These are phyloP conservation scores for Cryphonectria japonica DNA, from an alignment of 2,329 filamentous ascomycete species.

Conservation along the genomic window DNA sequence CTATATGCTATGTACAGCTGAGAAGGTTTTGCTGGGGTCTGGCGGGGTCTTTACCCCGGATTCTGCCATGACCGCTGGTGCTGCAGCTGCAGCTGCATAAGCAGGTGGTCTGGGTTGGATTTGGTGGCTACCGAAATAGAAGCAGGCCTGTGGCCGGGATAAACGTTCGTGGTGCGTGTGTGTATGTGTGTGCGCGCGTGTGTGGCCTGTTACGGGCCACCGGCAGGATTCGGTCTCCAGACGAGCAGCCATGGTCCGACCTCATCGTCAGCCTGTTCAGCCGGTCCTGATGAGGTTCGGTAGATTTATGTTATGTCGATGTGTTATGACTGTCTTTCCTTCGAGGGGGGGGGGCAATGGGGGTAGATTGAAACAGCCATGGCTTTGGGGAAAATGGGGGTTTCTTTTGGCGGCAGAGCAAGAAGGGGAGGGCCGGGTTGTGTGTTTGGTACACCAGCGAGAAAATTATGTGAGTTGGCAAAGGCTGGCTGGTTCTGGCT, in stretches of 20 bases:
- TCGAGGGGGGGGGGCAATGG: too few relatives aligned
- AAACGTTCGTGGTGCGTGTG: background rate
- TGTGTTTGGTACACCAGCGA: background rate
- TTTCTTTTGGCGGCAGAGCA: background rate
- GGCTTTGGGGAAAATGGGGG: background rate
- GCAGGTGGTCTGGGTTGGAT: background rate
- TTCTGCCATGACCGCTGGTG: background rate
- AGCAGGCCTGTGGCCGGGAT: background rate
- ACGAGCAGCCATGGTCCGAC: background rate
- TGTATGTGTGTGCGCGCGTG: too few relatives aligned
- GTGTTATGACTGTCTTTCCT: background rate
- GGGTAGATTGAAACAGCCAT: background rate
- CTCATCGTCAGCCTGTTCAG: slow-evolving; percentile 4
- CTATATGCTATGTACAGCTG: background rate
- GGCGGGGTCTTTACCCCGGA: slow-evolving; percentile 3
- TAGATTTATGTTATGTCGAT: background rate
- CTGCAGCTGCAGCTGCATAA: background rate
- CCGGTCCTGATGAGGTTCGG: background rate
- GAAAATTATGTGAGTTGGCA: background rate
- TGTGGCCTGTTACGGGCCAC: background rate
- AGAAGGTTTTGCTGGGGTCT: background rate
- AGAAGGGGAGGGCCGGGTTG: background rate
- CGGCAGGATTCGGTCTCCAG: background rate
- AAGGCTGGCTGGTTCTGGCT: background rate
- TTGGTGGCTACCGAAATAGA: slow-evolving; percentile 2